A percentile compares a stretch with the other conserved stretches of the same genome.
These are phyloP conservation scores for Colletotrichum salicis DNA, from an alignment of 2,329 filamentous ascomycete species.

Conservation along the genomic window DNA sequence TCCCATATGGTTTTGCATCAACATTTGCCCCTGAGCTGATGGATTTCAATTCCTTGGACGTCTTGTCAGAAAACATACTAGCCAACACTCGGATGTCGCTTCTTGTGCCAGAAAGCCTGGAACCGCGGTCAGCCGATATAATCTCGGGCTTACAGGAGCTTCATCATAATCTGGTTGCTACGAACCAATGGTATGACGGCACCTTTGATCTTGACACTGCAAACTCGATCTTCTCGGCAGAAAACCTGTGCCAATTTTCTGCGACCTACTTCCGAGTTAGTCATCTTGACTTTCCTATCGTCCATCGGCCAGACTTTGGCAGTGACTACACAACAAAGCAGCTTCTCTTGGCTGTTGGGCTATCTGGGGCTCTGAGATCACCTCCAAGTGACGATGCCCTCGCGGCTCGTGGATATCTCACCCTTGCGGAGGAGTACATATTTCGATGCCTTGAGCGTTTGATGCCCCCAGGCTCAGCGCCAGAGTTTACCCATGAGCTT, in stretches of 20 bases:
- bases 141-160: conserved; percentile 4
- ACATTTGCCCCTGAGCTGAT: conserved; percentile 11
- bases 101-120: neutral
- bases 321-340: conserved; percentile 25
- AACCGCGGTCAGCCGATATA: conserved; percentile 4
- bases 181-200: conserved; percentile 33
- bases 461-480: conserved; percentile 12
- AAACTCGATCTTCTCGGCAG: conserved; percentile 35
- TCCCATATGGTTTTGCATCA: conserved; percentile 1
- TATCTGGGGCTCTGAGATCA: conserved; percentile 37
- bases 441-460: conserved; percentile 31
- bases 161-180: conserved; percentile 26
- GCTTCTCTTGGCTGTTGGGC: conserved; percentile 36
- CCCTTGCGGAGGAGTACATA: conserved; percentile 37
- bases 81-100: neutral
- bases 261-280: conserved; percentile 41
- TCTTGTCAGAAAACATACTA: neutral
- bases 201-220: conserved; percentile 34
- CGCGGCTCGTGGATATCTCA: conserved; percentile 25
- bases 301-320: conserved; percentile 41
- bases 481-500: conserved; percentile 14
- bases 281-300: conserved; percentile 42
- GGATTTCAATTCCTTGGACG: neutral
- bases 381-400: conserved; percentile 37
- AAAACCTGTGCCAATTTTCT: conserved; percentile 37